phyloP scores from a whole-genome alignment of 2,329 filamentous ascomycete species.

The Aureobasidium subglaciale region DNA sequence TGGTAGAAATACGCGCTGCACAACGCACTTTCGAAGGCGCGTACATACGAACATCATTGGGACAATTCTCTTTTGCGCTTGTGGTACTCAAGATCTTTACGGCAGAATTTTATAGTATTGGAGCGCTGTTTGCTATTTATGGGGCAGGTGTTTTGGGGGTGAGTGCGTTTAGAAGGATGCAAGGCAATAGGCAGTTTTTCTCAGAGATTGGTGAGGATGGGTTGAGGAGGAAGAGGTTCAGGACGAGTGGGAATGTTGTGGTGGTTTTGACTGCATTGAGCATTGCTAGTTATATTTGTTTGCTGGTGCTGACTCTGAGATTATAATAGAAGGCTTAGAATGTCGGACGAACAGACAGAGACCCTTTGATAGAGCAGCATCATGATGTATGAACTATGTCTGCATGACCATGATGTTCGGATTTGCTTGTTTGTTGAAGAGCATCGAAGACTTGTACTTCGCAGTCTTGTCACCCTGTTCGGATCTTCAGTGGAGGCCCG shows the following conservation, averaged over 20 bases:
- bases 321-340: slow-evolving; percentile 25
- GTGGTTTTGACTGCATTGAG: slow-evolving; percentile 56
- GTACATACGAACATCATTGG: slow-evolving; percentile 88
- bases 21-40: slow-evolving; percentile 97
- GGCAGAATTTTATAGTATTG: slow-evolving; percentile 90
- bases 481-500: neutral
- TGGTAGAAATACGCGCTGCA: slow-evolving; percentile 89
- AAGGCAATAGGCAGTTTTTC: slow-evolving; percentile 94
- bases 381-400: slow-evolving; percentile 1
- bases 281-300: slow-evolving; percentile 53
- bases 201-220: slow-evolving; percentile 54
- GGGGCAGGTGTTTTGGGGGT: slow-evolving; percentile 78
- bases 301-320: slow-evolving; percentile 53
- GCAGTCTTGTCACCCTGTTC: neutral
- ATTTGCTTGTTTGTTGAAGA: too few species aligned
- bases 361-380: neutral
- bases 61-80: slow-evolving; percentile 90
- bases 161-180: slow-evolving; percentile 76
- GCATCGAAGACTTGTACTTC: neutral
- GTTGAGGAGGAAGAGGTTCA: slow-evolving; percentile 51
- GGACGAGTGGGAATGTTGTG: slow-evolving; percentile 61
- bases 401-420: too few species aligned
- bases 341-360: neutral
- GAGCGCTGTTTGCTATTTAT: slow-evolving; percentile 88
- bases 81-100: slow-evolving; percentile 97